phyloP scores from a whole-genome alignment of 805 yeast species.

The Metschnikowia corniflorae region DNA sequence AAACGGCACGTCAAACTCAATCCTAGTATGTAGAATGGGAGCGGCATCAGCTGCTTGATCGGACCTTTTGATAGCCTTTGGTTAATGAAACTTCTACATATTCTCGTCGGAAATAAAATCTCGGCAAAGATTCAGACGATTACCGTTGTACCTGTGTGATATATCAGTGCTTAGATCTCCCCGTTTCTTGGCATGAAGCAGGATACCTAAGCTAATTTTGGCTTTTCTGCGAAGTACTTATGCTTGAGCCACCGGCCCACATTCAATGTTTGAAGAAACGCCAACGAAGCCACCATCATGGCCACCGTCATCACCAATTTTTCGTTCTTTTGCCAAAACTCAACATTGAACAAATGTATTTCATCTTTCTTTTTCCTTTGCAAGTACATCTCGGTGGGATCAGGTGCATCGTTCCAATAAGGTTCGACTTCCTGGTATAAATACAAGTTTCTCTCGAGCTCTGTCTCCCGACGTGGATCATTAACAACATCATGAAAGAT shows the following conservation, averaged over 20 bases:
- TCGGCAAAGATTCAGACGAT: too few species aligned
- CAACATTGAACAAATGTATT: conserved; percentile 41
- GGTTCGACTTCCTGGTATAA: conserved; percentile 25
- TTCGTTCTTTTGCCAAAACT: conserved; percentile 50
- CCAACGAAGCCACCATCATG: conserved; percentile 20
- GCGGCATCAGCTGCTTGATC: too few species aligned
- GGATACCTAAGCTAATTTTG: conserved; percentile 5
- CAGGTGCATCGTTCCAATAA: conserved; percentile 17
- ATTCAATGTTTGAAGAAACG: conserved; percentile 15
- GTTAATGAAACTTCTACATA: too few species aligned
- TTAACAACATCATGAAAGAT: conserved; percentile 57
- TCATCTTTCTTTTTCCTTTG: conserved; percentile 29
- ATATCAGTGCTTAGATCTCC: too few species aligned
- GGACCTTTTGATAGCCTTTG: too few species aligned
- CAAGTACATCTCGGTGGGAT: conserved; percentile 31
- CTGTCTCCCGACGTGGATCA: conserved; percentile 47
- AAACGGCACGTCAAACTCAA: too few species aligned
- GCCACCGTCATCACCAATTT: conserved; percentile 39
- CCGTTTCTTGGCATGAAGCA: too few species aligned
- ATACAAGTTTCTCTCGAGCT: conserved; percentile 53
- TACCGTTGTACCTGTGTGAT: too few species aligned
- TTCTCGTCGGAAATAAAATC: too few species aligned
- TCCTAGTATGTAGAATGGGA: too few species aligned
- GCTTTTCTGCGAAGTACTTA: not conserved
- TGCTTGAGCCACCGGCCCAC: conserved; percentile 9